Conservation (phyloP, 2,329 filamentous ascomycete species). For the Hypoxylon sp. region DNA sequence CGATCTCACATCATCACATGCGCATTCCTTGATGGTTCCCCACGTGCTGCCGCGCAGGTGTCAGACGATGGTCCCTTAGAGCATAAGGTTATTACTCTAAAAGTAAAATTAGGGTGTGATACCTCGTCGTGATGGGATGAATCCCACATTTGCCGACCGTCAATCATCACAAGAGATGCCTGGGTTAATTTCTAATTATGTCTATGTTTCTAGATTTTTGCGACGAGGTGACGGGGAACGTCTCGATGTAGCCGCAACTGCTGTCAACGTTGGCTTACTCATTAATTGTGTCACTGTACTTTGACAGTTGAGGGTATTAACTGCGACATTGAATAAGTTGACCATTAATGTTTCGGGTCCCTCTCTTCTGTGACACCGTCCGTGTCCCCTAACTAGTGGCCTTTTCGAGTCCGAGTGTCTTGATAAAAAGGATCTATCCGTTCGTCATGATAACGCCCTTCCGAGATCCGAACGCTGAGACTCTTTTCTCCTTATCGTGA, state of each 20-base stretch:
- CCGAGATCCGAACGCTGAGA: slow-evolving; percentile 39
- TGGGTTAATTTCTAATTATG: slow-evolving; percentile 19
- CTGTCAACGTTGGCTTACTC: slow-evolving; percentile 15
- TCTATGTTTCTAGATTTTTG: slow-evolving; percentile 20
- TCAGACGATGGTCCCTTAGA: slow-evolving; percentile 26
- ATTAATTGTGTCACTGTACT: slow-evolving; percentile 23
- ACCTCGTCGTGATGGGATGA: slow-evolving; percentile 23
- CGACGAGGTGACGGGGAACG: slow-evolving; percentile 11
- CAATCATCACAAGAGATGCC: slow-evolving; percentile 28
- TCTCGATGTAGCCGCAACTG: slow-evolving; percentile 12
- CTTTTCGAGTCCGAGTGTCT: slow-evolving; percentile 35
- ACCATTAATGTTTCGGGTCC: slow-evolving; percentile 38
- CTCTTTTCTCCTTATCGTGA: slow-evolving; percentile 25
- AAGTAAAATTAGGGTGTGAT: slow-evolving; percentile 34
- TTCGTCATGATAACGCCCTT: slow-evolving; percentile 30
- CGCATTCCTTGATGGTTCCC: slow-evolving; percentile 15
- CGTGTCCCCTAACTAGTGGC: slow-evolving; percentile 12
- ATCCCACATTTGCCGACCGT: slow-evolving; percentile 20
- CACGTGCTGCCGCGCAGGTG: slow-evolving; percentile 33
- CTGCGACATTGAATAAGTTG: too few relatives aligned
- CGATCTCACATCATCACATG: slow-evolving; percentile 39
- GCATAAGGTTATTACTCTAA: slow-evolving; percentile 33
- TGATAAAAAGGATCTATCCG: slow-evolving; percentile 41
- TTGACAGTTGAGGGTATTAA: slow-evolving; percentile 30
- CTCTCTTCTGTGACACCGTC: slow-evolving; percentile 25